Base-by-base conservation (phyloP, 208 protist genomes). In the Leishmania lainsoni region DNA sequence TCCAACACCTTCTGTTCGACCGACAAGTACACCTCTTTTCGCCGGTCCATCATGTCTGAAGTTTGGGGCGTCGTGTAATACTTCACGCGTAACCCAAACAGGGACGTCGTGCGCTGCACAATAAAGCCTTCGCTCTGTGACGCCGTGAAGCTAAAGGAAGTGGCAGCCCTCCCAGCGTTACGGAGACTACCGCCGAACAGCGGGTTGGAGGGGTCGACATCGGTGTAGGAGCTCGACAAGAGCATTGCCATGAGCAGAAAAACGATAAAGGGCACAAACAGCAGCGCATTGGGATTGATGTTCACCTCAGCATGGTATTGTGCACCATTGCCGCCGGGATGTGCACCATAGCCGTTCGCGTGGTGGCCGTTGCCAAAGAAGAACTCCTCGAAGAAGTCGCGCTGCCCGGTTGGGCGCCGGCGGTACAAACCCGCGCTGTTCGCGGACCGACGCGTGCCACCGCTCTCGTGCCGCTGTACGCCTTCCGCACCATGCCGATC, bases 401-500 rank as follows among this genome's bases (percentile, higher is more conserved):
- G 80, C 84, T 84, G 70, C 48, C 76, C 59, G 14, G 78, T 26
- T 35, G 76, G 83, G 45, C 70, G 66, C 54, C 81, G 80, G 17
- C 75, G 75, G 70, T 82, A 78, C 61, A 61, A 56, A 29, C 83
- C 72, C 26, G 73, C 42, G 45, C 78, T 68, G 52, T 85, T 75
- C 66, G 83, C 49, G 29, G 81, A 49, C 59, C 83, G 77, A 51
- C 87, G 76, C n/a, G 72, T 74, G 6, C 78, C 84, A 32, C 78
- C 85, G 85, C 88, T 96, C 86, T 97, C 94, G 70, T 97, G 94
- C 59, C 87, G 92, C 84, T 93, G 91, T 35, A 98, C 90, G 12
- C 90, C 96, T 3, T 93, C 91, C 54, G 83, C 91, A 16, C 96
- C 96, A 29, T 88, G 86, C 22, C 81, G 85, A 63, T 98, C 94